Percentiles rank a stretch among this genome's conserved stretches.
phyloP scores from a whole-genome alignment of 2,329 filamentous ascomycete genomes.

The Ascochyta lentis region DNA sequence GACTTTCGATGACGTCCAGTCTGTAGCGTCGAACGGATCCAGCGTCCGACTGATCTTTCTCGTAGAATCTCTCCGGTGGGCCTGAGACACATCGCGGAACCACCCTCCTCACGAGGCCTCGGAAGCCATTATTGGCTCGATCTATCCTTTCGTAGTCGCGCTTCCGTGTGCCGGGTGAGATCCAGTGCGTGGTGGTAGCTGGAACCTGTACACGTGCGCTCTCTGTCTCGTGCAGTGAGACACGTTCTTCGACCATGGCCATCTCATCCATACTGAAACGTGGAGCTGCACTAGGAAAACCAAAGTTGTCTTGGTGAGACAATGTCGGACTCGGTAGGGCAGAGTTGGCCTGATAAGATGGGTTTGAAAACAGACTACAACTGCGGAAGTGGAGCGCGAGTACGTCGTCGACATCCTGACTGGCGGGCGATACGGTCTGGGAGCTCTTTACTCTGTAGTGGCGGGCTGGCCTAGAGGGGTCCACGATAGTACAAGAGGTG shows the following conservation, averaged over 20 bases:
- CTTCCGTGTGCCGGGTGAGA: conserved; percentile 42
- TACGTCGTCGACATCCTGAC: conserved; percentile 48
- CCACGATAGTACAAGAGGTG: conserved; percentile 45
- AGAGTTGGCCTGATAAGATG: conserved; percentile 35
- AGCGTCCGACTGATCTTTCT: conserved; percentile 44
- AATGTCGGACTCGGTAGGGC: conserved; percentile 30
- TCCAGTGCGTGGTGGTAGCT: conserved; percentile 48
- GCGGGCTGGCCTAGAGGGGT: conserved; percentile 43
- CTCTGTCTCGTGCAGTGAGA: conserved; percentile 27
- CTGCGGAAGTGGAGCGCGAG: conserved; percentile 50
- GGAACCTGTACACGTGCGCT: conserved; percentile 17
- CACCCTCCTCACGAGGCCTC: conserved; percentile 41
- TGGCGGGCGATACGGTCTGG: conserved; percentile 32
- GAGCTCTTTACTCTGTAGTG: conserved; percentile 46
- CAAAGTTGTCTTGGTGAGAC: conserved; percentile 25
- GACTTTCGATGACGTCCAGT: conserved; percentile 37
- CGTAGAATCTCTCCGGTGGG: conserved; percentile 45
- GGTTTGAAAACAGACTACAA: conserved; percentile 45
- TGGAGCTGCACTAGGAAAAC: conserved; percentile 13
- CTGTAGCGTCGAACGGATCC: conserved; percentile 49
- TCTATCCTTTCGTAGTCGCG: conserved; percentile 49
- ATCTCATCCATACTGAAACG: conserved; percentile 30
- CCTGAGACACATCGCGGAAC: conserved; percentile 45
- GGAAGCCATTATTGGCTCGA: conserved; percentile 45
- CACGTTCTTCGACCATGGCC: conserved; percentile 16